Conservation (phyloP, 1,139 yeast species). For the Hansenula anomala region DNA sequence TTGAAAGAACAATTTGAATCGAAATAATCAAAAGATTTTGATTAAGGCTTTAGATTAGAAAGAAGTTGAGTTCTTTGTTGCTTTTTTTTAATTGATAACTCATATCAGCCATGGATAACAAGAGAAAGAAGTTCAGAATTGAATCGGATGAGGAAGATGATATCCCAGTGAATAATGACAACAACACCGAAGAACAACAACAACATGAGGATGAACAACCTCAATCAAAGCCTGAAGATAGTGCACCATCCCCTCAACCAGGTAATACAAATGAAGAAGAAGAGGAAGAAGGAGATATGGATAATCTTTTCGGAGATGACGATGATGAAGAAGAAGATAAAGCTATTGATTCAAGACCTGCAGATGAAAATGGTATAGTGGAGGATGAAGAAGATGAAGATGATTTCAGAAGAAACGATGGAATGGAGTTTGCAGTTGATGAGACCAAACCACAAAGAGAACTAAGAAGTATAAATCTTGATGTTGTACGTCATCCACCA, state of each 20-base stretch:
- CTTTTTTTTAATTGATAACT: too few species aligned
- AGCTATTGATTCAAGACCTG: slow-evolving; percentile 13
- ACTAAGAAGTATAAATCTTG: slow-evolving; percentile 50
- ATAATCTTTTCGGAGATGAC: slow-evolving; percentile 47
- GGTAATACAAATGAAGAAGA: slow-evolving; percentile 28
- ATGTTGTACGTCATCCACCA: slow-evolving; percentile 69
- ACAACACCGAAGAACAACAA: slow-evolving; percentile 16
- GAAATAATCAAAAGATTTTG: too few species aligned
- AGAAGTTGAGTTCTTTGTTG: too few species aligned
- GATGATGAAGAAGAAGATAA: slow-evolving; percentile 33
- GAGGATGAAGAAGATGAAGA: slow-evolving; percentile 17
- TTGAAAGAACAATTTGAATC: too few species aligned
- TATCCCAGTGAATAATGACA: background rate
- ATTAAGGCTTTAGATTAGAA: too few species aligned
- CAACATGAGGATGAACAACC: slow-evolving; percentile 16
- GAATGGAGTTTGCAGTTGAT: slow-evolving; percentile 29
- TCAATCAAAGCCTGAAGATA: slow-evolving; percentile 11
- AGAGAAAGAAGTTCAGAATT: background rate
- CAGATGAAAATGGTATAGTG: slow-evolving; percentile 13
- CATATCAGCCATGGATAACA: background rate
- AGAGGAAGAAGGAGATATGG: slow-evolving; percentile 19
- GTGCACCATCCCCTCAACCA: slow-evolving; percentile 7
- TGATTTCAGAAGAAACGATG: slow-evolving; percentile 15
- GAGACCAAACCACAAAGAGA: slow-evolving; percentile 35
- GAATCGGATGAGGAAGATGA: slow-evolving; percentile 1